These are phyloP conservation scores for Medicago lupulina DNA, from an alignment of 306 rosid species.

Conservation along the genomic window DNA sequence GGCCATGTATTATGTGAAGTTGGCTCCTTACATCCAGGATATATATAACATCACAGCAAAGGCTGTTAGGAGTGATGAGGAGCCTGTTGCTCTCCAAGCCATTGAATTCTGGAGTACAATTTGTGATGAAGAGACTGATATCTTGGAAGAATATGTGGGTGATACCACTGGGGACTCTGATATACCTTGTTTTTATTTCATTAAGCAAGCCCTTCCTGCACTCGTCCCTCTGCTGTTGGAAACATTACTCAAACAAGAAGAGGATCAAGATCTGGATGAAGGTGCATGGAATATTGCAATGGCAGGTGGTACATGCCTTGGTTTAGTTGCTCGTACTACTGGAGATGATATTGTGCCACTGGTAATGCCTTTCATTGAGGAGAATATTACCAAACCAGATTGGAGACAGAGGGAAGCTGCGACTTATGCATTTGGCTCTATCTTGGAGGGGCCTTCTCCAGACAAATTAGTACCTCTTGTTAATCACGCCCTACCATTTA, in stretches of 20 bases:
- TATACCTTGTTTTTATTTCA: slow-evolving; percentile 81
- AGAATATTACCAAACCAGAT: slow-evolving; percentile 82
- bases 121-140: slow-evolving; percentile 92
- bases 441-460: slow-evolving; percentile 91
- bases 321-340: slow-evolving; percentile 87
- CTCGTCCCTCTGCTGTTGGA: slow-evolving; percentile 85
- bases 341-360: slow-evolving; percentile 87
- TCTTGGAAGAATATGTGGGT: slow-evolving; percentile 73
- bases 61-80: slow-evolving; percentile 85
- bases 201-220: slow-evolving; percentile 91
- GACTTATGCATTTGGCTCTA: slow-evolving; percentile 92
- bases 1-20: slow-evolving; percentile 74
- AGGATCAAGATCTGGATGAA: slow-evolving; percentile 95
- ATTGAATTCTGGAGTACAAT: slow-evolving; percentile 94
- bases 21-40: slow-evolving; percentile 83
- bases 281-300: slow-evolving; percentile 98
- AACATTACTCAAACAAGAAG: slow-evolving; percentile 93
- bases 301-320: slow-evolving; percentile 97
- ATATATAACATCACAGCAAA: slow-evolving; percentile 79
- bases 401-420: slow-evolving; percentile 98
- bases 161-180: slow-evolving; percentile 75
- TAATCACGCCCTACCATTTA: slow-evolving; percentile 71
- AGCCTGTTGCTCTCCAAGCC: slow-evolving; percentile 94
- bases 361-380: slow-evolving; percentile 89
- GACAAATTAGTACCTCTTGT: slow-evolving; percentile 75